Conservation (phyloP, 2,329 filamentous ascomycete genomes). For the Hysterium pulicare region DNA sequence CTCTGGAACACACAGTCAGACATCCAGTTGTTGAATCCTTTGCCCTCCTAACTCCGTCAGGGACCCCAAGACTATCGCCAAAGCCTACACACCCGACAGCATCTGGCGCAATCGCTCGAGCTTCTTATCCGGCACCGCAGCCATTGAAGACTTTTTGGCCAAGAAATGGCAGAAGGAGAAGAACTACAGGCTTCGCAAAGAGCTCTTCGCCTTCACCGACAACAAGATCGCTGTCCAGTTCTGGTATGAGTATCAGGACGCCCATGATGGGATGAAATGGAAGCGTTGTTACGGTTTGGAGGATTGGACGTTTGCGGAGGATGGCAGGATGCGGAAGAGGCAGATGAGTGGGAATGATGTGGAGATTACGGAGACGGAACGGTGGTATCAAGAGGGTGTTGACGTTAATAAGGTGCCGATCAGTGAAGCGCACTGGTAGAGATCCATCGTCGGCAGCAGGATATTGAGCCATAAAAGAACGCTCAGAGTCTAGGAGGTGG, state of each 20-base stretch:
- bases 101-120: slow-evolving; percentile 76
- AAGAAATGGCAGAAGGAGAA: slow-evolving; percentile 72
- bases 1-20: slow-evolving; percentile 73
- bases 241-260: slow-evolving; percentile 80
- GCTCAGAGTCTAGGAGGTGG: too few relatives aligned
- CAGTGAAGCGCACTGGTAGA: slow-evolving; percentile 62
- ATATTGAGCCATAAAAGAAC: background rate
- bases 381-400: slow-evolving; percentile 68
- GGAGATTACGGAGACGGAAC: slow-evolving; percentile 57
- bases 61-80: slow-evolving; percentile 61
- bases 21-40: background rate
- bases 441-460: background rate
- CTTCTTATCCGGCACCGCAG: slow-evolving; percentile 67
- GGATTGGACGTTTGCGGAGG: slow-evolving; percentile 70
- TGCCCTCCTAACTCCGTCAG: slow-evolving; percentile 38
- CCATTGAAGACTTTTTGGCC: slow-evolving; percentile 65
- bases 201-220: slow-evolving; percentile 73
- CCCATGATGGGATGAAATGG: slow-evolving; percentile 64
- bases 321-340: slow-evolving; percentile 69
- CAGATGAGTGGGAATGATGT: slow-evolving; percentile 76
- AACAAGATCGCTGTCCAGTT: slow-evolving; percentile 85
- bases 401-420: slow-evolving; percentile 68
- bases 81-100: slow-evolving; percentile 70
- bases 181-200: slow-evolving; percentile 73
- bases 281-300: slow-evolving; percentile 84